Conservation (phyloP, 1,139 yeast genomes). For the Yarrowia galli region DNA sequence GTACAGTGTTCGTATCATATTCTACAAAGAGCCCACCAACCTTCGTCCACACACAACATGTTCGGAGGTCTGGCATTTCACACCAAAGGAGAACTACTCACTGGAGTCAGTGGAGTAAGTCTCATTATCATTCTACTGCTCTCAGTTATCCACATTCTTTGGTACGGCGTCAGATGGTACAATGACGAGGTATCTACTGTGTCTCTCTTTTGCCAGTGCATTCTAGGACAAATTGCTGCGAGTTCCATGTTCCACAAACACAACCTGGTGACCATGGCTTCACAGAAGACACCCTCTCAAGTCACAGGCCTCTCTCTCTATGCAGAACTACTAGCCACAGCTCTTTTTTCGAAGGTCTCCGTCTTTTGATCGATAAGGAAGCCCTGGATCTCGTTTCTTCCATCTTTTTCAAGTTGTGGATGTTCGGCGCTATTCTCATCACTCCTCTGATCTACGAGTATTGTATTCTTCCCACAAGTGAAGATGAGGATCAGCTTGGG, state of each 20-base stretch:
- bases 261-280: background rate
- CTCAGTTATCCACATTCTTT: background rate
- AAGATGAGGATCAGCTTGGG: background rate
- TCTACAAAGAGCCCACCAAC: too few relatives aligned
- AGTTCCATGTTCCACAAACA: conserved; percentile 1
- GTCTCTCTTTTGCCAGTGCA: background rate
- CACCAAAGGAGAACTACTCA: background rate
- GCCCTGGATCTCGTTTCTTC: background rate
- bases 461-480: background rate
- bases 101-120: background rate
- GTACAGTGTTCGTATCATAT: too few relatives aligned
- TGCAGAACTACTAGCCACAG: background rate
- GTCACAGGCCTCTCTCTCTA: too few relatives aligned
- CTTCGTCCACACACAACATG: background rate
- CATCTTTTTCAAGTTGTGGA: background rate
- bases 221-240: background rate
- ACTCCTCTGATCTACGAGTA: conserved; percentile 5
- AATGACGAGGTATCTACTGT: background rate
- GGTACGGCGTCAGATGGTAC: background rate
- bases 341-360: background rate
- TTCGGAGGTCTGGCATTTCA: background rate
- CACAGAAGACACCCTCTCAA: too few relatives aligned
- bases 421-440: background rate
- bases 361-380: background rate
- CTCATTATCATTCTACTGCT: background rate